Conservation (phyloP, 352 stramenopile species). For the Phytophthora cryptogea region DNA sequence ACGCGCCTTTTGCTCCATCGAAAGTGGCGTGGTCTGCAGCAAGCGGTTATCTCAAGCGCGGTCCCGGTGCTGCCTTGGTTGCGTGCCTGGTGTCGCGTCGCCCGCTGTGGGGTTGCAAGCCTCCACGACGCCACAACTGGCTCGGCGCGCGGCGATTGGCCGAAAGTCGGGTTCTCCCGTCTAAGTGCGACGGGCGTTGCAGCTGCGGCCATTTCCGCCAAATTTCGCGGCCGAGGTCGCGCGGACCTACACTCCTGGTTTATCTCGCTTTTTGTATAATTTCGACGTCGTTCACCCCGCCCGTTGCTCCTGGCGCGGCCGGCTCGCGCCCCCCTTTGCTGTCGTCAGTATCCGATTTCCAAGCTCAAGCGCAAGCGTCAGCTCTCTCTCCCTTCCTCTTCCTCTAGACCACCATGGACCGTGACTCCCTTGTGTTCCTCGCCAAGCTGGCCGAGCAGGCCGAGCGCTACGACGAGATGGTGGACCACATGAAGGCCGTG, state of each 20-base stretch:
- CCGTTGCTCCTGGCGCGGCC: not conserved
- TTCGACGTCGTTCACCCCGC: constrained; percentile 15
- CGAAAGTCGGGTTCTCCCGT: not conserved
- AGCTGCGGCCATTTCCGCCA: constrained; percentile 32
- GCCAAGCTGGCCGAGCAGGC: constrained; percentile 84
- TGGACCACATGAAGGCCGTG: constrained; percentile 98
- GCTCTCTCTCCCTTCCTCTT: constrained; percentile 13
- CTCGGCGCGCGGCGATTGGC: constrained; percentile 18
- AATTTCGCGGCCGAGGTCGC: constrained; percentile 22
- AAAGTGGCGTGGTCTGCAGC: not conserved
- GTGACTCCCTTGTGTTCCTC: constrained; percentile 81
- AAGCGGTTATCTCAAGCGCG: constrained; percentile 17
- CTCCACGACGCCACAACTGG: constrained; percentile 11
- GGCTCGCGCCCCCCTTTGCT: constrained; percentile 29
- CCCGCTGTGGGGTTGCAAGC: constrained; percentile 17
- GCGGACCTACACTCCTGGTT: constrained; percentile 24
- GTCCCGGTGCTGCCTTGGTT: constrained; percentile 17
- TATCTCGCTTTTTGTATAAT: constrained; percentile 3
- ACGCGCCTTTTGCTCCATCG: not conserved
- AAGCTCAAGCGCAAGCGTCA: constrained; percentile 40
- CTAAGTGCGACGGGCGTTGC: constrained; percentile 34
- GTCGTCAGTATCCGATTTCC: constrained; percentile 70
- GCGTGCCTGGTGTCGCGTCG: constrained; percentile 28
- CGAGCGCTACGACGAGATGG: constrained; percentile 93
- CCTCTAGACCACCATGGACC: constrained; percentile 59